Percentiles rank a stretch among this genome's conserved stretches.
Evolutionary conservation across 2,329 filamentous ascomycete genomes (phyloP).

Genomic region (Fulvia fulva): DNA sequence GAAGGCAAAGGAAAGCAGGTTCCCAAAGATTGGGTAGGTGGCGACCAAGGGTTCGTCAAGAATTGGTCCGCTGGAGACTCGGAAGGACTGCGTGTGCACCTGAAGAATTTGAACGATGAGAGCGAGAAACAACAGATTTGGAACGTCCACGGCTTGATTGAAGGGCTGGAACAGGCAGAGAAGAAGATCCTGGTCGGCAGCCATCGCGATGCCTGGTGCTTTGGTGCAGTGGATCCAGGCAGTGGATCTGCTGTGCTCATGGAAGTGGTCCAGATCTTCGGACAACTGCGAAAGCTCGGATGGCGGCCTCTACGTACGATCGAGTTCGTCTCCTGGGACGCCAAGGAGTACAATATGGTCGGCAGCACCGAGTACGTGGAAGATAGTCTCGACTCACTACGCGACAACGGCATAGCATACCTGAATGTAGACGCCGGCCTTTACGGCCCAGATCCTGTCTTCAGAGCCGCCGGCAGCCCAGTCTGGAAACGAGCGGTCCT

Average conservation of each 20-base stretch:
- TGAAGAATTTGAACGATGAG: slow-evolving; percentile 86
- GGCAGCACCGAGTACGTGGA: slow-evolving; percentile 96
- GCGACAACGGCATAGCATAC: slow-evolving; percentile 75
- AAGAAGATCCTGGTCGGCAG: slow-evolving; percentile 89
- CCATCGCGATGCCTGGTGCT: slow-evolving; percentile 88
- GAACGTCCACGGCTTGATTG: slow-evolving; percentile 83
- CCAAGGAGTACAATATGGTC: slow-evolving; percentile 84
- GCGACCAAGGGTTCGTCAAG: slow-evolving; percentile 59
- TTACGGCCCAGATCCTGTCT: slow-evolving; percentile 57
- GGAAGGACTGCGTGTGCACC: slow-evolving; percentile 62
- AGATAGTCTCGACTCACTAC: slow-evolving; percentile 68
- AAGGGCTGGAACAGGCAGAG: slow-evolving; percentile 75
- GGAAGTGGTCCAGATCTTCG: slow-evolving; percentile 81
- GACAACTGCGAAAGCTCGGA: slow-evolving; percentile 68
- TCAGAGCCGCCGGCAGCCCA: slow-evolving; percentile 76
- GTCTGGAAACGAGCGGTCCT: slow-evolving; percentile 69
- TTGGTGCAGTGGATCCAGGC: slow-evolving; percentile 80
- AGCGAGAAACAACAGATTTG: slow-evolving; percentile 78
- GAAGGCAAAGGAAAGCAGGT: slow-evolving; percentile 69
- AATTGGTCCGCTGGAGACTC: slow-evolving; percentile 61
- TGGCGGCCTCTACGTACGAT: slow-evolving; percentile 94
- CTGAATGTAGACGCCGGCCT: slow-evolving; percentile 87
- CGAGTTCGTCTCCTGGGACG: slow-evolving; percentile 96
- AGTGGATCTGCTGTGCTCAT: slow-evolving; percentile 88
- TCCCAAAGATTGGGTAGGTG: slow-evolving; percentile 67